phyloP scores from a whole-genome alignment of 2,329 filamentous ascomycete species.

The Phaeosphaeriaceae sp. region DNA sequence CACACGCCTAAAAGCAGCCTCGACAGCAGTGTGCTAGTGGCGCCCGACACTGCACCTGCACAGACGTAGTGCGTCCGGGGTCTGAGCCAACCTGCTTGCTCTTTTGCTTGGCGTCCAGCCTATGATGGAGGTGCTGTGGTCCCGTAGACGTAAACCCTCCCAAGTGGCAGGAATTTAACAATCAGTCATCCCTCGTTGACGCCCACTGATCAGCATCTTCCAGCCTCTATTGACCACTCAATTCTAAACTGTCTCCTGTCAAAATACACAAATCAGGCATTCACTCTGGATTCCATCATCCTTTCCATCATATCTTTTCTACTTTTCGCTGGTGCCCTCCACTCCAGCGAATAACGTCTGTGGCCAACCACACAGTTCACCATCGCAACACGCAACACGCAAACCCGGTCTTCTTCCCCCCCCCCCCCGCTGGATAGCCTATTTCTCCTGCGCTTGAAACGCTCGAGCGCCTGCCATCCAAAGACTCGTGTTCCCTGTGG shows the following conservation, averaged over 20 bases:
- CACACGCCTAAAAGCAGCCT: constrained; percentile 41
- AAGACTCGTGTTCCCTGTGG: constrained; percentile 37
- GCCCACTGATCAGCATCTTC: constrained; percentile 41
- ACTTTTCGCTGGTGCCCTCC: constrained; percentile 40
- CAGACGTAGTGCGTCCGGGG: constrained; percentile 38
- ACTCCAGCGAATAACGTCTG: constrained; percentile 31
- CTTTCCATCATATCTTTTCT: constrained; percentile 40
- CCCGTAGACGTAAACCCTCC: constrained; percentile 39
- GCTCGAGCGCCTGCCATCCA: constrained; percentile 44
- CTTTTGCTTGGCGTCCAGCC: constrained; percentile 44
- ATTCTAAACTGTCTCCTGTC: constrained; percentile 35
- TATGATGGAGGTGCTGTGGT: constrained; percentile 47
- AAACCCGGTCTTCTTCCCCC: constrained; percentile 35
- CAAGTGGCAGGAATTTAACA: constrained; percentile 44
- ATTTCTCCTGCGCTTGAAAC: constrained; percentile 47
- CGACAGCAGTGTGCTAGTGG: constrained; percentile 27
- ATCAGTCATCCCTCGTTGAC: constrained; percentile 36
- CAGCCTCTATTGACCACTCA: constrained; percentile 38
- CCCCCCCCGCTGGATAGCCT: constrained; percentile 32
- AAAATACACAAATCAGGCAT: constrained; percentile 30
- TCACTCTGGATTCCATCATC: constrained; percentile 41
- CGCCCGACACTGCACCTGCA: constrained; percentile 29
- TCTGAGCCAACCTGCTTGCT: constrained; percentile 38
- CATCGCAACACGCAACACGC: constrained; percentile 33
- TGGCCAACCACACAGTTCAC: constrained; percentile 24